These are phyloP conservation scores for Fremontodendron californicum DNA, from an alignment of 345 rosid genomes.

Conservation along the genomic window DNA sequence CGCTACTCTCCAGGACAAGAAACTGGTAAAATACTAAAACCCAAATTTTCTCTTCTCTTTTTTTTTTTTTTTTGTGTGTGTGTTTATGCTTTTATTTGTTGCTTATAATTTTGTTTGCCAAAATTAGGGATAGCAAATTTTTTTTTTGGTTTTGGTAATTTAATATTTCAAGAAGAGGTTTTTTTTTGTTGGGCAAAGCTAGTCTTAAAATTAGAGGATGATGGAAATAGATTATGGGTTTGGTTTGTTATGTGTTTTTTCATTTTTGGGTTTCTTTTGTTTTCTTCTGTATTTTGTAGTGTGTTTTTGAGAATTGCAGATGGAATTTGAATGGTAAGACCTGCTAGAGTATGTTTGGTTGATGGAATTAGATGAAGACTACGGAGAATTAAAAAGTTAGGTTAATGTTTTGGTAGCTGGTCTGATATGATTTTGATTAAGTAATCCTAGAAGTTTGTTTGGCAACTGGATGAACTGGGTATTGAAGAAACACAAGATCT, in stretches of 20 bases:
- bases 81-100: not conserved
- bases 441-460: not conserved
- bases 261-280: not conserved
- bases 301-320: not conserved
- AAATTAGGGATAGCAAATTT: not conserved
- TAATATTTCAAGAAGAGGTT: not conserved
- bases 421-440: not conserved
- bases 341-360: not conserved
- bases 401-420: not conserved
- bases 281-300: not conserved
- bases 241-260: not conserved
- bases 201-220: not conserved
- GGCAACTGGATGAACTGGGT: not conserved
- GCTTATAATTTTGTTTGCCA: not conserved
- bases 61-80: not conserved
- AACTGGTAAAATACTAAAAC: slow-evolving; percentile 42
- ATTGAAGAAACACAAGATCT: not conserved
- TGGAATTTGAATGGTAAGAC: not conserved
- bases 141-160: not conserved
- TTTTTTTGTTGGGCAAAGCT: not conserved
- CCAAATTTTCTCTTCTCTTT: not conserved
- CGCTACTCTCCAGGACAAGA: slow-evolving; percentile 57
- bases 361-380: not conserved
- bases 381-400: not conserved
- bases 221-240: not conserved